Percentiles rank a stretch among this genome's conserved stretches.
Conservation (phyloP, 2,329 filamentous ascomycete genomes). For the Paraphoma chrysanthemicola region DNA sequence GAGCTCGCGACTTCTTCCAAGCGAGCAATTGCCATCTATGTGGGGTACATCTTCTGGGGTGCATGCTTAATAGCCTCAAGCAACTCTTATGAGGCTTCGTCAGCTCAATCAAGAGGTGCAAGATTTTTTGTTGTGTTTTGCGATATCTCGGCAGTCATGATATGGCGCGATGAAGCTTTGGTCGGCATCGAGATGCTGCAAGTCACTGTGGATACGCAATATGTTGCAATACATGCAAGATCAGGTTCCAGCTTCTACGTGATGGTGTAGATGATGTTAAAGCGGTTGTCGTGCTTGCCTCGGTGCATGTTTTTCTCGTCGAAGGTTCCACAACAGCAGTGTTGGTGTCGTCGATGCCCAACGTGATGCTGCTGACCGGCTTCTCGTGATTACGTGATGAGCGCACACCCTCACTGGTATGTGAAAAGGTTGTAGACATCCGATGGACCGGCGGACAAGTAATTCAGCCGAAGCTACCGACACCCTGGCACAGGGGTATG, state of each 20-base stretch:
- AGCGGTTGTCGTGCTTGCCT: neutral
- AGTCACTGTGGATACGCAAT: neutral
- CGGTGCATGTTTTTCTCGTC: neutral
- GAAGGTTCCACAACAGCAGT: conserved; percentile 1
- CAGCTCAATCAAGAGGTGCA: conserved; percentile 23
- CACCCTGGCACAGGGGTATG: neutral
- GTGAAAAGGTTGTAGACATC: neutral
- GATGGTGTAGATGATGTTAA: neutral
- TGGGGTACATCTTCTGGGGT: conserved; percentile 29
- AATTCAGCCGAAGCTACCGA: conserved; percentile 3
- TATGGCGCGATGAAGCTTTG: neutral
- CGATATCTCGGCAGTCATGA: neutral
- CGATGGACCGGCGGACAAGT: neutral
- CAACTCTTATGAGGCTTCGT: conserved; percentile 21
- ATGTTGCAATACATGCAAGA: neutral
- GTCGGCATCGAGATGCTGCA: neutral
- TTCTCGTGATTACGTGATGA: neutral
- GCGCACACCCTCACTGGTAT: neutral
- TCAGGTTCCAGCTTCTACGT: neutral
- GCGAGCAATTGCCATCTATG: conserved; percentile 11
- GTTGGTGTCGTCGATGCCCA: conserved; percentile 1
- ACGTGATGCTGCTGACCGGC: conserved; percentile 1
- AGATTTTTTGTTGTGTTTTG: neutral
- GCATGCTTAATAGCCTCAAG: conserved; percentile 17
- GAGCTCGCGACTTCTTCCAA: conserved; percentile 5